Conservation (phyloP, 169 alveolate genomes). For the Plasmodium blacklocki region DNA sequence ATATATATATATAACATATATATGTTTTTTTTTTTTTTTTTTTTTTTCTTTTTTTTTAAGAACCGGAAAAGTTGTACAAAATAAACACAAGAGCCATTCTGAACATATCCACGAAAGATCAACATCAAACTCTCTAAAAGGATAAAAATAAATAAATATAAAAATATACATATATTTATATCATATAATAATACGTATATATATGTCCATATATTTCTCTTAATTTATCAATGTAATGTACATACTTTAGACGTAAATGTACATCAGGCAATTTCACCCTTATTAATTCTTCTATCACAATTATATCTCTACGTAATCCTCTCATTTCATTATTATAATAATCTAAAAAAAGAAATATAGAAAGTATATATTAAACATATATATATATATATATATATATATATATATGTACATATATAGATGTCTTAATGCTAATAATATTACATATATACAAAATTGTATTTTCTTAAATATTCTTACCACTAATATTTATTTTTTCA, state of each 20-base stretch:
- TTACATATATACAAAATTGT: too few species aligned
- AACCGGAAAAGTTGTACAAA: slow-evolving; percentile 86
- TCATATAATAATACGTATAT: not conserved
- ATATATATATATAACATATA: not conserved
- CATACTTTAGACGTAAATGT: slow-evolving; percentile 83
- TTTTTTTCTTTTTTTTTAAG: not conserved
- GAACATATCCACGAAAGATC: slow-evolving; percentile 89
- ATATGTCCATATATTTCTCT: not conserved
- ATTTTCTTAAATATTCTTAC: slow-evolving; percentile 28
- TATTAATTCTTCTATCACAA: slow-evolving; percentile 85
- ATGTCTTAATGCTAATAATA: too few species aligned
- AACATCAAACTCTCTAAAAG: slow-evolving; percentile 82
- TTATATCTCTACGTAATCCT: slow-evolving; percentile 86
- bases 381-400: not conserved
- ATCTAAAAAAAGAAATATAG: slow-evolving; percentile 57
- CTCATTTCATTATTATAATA: slow-evolving; percentile 89
- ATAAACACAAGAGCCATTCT: slow-evolving; percentile 90
- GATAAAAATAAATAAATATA: not conserved
- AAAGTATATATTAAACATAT: slow-evolving; percentile 7
- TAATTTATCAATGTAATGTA: not conserved
- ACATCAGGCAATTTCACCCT: slow-evolving; percentile 81
- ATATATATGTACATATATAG: slow-evolving; percentile 4
- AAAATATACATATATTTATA: not conserved
- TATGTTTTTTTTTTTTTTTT: not conserved
- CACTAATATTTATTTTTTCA: slow-evolving; percentile 84